Conservation (phyloP, 768 basidiomycete genomes). For the Pleurotus giganteus region DNA sequence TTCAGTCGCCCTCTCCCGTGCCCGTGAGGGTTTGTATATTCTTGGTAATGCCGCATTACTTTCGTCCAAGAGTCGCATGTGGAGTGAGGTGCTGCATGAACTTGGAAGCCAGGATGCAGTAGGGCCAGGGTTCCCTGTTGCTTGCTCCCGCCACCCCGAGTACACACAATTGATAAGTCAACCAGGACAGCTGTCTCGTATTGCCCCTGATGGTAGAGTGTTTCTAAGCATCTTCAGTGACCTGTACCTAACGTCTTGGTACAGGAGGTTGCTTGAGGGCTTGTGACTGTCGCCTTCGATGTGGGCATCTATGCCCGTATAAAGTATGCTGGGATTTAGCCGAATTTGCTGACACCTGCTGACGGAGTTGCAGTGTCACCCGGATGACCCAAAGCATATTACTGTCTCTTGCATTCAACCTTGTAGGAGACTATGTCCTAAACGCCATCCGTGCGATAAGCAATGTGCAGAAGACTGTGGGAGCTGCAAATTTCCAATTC, state of each 20-base stretch:
- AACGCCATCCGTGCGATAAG: conserved; percentile 57
- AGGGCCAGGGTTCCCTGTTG: conserved; percentile 53
- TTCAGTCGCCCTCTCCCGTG: conserved; percentile 69
- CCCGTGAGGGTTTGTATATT: conserved; percentile 71
- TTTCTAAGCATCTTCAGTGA: not conserved
- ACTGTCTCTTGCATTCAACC: conserved; percentile 42
- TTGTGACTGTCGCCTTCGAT: conserved; percentile 50
- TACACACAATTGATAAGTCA: conserved; percentile 35
- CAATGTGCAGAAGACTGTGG: conserved; percentile 54
- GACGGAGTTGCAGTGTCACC: conserved; percentile 46
- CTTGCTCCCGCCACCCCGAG: conserved; percentile 55
- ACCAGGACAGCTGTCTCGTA: conserved; percentile 47
- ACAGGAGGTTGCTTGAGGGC: conserved; percentile 62
- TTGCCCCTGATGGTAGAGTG: conserved; percentile 56
- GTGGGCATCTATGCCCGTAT: conserved; percentile 65
- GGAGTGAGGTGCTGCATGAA: conserved; percentile 57
- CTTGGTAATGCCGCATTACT: conserved; percentile 65
- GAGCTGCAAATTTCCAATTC: conserved; percentile 45
- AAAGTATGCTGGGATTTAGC: conserved; percentile 36
- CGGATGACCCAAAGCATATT: conserved; percentile 55
- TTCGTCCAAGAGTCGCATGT: conserved; percentile 49
- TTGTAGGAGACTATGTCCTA: conserved; percentile 51
- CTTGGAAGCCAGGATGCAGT: conserved; percentile 45
- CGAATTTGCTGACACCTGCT: not conserved
- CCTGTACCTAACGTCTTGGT: not conserved